Percentiles rank a stretch among this genome's conserved stretches.
Evolutionary conservation across 108 stramenopile genomes (phyloP).

Genomic region (Cyclostephanos invisitatus): DNA sequence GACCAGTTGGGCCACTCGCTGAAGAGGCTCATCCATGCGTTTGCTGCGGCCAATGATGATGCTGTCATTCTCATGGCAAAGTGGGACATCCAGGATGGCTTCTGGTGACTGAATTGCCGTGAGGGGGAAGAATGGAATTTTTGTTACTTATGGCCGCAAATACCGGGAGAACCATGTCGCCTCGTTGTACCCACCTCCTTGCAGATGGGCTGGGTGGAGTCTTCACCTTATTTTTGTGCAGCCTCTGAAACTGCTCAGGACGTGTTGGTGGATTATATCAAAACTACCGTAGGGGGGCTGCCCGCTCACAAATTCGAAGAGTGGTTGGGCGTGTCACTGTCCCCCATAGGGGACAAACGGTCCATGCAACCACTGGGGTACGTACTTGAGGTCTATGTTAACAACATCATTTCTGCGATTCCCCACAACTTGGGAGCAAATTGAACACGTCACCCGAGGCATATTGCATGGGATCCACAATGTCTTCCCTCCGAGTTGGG

Average conservation of each 20-base stretch:
- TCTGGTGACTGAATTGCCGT: too few relatives aligned
- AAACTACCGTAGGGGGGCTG: neutral
- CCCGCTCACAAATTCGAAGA: neutral
- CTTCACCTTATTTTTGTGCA: too few relatives aligned
- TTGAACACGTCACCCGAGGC: neutral
- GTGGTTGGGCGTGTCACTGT: neutral
- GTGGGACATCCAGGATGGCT: too few relatives aligned
- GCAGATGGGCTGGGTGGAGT: too few relatives aligned
- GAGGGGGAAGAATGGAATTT: conserved; percentile 9
- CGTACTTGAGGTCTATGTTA: neutral
- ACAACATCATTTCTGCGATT: neutral
- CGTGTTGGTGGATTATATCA: neutral
- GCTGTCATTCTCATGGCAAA: too few relatives aligned
- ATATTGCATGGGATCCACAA: neutral
- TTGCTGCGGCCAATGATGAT: neutral
- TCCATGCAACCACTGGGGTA: neutral
- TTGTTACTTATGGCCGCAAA: neutral
- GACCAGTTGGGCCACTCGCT: conserved; percentile 1
- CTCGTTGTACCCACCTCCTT: too few relatives aligned
- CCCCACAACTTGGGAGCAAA: neutral
- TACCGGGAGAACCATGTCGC: neutral
- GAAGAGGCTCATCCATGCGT: neutral
- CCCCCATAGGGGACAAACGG: too few relatives aligned
- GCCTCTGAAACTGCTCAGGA: neutral
- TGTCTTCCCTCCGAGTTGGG: neutral